A percentile compares a stretch with the other conserved stretches of the same genome.
Conservation (phyloP, 1,284 basidiomycete genomes). For the Lignosus rhinocerotis region DNA sequence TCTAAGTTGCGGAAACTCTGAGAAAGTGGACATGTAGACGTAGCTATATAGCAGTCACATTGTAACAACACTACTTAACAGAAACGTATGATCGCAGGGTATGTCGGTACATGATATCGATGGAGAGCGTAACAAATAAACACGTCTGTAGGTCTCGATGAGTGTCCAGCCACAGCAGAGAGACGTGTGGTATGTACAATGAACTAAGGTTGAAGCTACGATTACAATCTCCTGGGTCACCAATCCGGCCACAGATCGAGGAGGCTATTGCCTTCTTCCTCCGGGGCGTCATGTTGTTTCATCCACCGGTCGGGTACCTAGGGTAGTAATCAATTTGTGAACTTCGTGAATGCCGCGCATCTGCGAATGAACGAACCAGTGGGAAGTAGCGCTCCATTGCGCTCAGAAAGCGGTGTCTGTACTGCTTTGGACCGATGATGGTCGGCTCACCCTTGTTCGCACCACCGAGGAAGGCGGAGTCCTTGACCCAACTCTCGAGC, state of each 20-base stretch:
- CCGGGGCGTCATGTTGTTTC: slow-evolving; percentile 75
- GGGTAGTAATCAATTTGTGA: slow-evolving; percentile 9
- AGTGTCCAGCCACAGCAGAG: background rate
- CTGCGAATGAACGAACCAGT: slow-evolving; percentile 48
- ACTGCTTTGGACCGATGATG: slow-evolving; percentile 86
- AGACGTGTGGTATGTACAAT: background rate
- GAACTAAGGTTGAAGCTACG: slow-evolving; percentile 5
- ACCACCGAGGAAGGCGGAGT: slow-evolving; percentile 84
- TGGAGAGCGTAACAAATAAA: background rate
- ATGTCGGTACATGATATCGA: slow-evolving; percentile 15
- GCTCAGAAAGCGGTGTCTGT: slow-evolving; percentile 84
- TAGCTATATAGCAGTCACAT: slow-evolving; percentile 13
- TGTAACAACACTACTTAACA: background rate
- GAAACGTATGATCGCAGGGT: slow-evolving; percentile 12
- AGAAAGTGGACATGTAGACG: slow-evolving; percentile 7
- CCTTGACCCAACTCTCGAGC: slow-evolving; percentile 97
- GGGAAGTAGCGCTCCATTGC: slow-evolving; percentile 95
- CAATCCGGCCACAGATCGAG: slow-evolving; percentile 55
- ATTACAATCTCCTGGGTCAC: slow-evolving; percentile 30
- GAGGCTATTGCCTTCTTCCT: slow-evolving; percentile 65
- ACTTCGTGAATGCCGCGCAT: background rate
- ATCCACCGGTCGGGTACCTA: slow-evolving; percentile 87
- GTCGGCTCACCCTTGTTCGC: slow-evolving; percentile 86
- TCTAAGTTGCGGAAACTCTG: slow-evolving; percentile 34
- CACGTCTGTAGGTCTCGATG: background rate